Conservation (phyloP, 768 basidiomycete genomes). For the Saitozyma podzolica region DNA sequence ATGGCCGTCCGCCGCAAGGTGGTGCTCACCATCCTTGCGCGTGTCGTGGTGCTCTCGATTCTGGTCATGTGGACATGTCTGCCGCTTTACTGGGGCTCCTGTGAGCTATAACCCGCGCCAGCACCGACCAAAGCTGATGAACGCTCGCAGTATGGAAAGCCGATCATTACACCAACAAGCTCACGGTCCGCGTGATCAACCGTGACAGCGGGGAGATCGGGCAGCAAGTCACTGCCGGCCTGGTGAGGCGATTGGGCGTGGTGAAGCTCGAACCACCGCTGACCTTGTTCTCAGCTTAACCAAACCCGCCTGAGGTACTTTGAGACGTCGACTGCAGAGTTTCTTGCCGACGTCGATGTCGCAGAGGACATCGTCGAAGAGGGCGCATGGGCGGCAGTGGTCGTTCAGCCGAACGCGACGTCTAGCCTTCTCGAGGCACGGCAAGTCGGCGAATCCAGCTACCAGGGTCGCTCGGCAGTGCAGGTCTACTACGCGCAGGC, state of each 20-base stretch:
- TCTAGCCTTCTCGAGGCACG: constrained; percentile 50
- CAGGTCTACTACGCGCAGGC: constrained; percentile 56
- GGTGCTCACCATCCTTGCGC: constrained; percentile 48
- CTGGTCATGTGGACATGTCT: constrained; percentile 56
- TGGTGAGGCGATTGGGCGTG: constrained; percentile 25
- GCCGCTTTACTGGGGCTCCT: constrained; percentile 53
- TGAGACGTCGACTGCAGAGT: constrained; percentile 28
- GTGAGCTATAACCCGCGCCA: constrained; percentile 16
- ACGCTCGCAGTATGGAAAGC: constrained; percentile 40
- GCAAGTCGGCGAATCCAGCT: constrained; percentile 53
- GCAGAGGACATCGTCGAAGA: constrained; percentile 54
- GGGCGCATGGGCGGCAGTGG: constrained; percentile 56
- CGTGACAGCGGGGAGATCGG: constrained; percentile 54
- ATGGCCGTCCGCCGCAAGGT: constrained; percentile 31
- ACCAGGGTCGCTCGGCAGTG: constrained; percentile 53
- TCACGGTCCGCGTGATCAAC: constrained; percentile 55
- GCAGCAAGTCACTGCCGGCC: constrained; percentile 42
- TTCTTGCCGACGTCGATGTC: constrained; percentile 47
- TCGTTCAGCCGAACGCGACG: constrained; percentile 55
- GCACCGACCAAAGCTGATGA: too few relatives aligned
- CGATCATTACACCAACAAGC: constrained; percentile 47
- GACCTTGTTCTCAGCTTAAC: neutral
- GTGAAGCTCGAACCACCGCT: neutral
- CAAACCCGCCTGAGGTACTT: constrained; percentile 38
- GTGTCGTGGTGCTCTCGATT: constrained; percentile 48